These are phyloP conservation scores for Mycocentrospora acerina DNA, from an alignment of 2,329 filamentous ascomycete species.

Conservation along the genomic window DNA sequence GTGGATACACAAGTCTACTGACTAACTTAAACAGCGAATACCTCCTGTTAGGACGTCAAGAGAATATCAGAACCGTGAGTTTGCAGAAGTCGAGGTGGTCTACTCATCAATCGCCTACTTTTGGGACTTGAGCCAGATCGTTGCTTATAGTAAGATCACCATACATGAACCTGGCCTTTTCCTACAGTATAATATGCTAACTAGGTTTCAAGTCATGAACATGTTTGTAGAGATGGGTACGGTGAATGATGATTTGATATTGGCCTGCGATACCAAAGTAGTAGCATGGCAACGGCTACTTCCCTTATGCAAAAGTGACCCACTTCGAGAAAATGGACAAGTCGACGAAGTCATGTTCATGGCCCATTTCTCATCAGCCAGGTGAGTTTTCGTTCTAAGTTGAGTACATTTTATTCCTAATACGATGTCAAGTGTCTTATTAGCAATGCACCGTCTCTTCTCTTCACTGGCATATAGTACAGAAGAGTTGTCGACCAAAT, in stretches of 20 bases:
- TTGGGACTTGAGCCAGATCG: constrained; percentile 72
- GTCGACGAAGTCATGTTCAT: constrained; percentile 90
- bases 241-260: constrained; percentile 56
- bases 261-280: constrained; percentile 65
- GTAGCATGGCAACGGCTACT: constrained; percentile 77
- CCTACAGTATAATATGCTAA: constrained; percentile 1
- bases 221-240: constrained; percentile 18
- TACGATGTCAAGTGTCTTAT: constrained; percentile 22
- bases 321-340: constrained; percentile 66
- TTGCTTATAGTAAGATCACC: constrained; percentile 57
- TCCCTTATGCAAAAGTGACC: constrained; percentile 68
- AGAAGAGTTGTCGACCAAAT: constrained; percentile 47
- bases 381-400: constrained; percentile 22
- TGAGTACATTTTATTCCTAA: constrained; percentile 1
- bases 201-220: constrained; percentile 52
- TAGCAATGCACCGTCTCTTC: constrained; percentile 45
- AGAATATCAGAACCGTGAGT: constrained; percentile 74
- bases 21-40: constrained; percentile 28
- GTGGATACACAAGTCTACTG: background rate
- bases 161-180: background rate
- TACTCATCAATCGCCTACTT: constrained; percentile 86
- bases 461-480: constrained; percentile 35
- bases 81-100: constrained; percentile 66
- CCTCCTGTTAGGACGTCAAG: constrained; percentile 54
- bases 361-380: constrained; percentile 72